A percentile compares a stretch with the other conserved stretches of the same genome.
Evolutionary conservation across 805 yeast species (phyloP).

Genomic region (Candida alai): DNA sequence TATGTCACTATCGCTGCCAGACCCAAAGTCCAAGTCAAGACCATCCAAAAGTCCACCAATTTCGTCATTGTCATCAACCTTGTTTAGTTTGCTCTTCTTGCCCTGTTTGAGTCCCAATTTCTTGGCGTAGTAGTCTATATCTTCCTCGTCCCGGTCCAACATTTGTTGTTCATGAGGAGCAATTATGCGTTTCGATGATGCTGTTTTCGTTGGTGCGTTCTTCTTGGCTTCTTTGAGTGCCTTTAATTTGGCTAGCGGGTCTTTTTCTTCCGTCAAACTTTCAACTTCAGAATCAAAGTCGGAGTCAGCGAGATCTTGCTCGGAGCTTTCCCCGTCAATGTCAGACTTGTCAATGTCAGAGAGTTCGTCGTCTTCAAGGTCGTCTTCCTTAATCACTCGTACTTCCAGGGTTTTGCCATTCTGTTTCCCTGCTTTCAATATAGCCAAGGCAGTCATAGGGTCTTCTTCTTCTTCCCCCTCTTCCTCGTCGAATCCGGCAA

Average conservation of each 20-base stretch:
- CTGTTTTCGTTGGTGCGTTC: slow-evolving; percentile 10
- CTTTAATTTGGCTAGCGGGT: slow-evolving; percentile 25
- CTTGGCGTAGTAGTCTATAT: slow-evolving; percentile 78
- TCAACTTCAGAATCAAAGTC: slow-evolving; percentile 13
- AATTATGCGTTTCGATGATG: slow-evolving; percentile 7
- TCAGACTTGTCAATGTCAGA: slow-evolving; percentile 8
- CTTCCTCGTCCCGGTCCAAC: slow-evolving; percentile 64
- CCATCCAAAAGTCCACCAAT: slow-evolving; percentile 84
- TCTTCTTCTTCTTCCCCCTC: slow-evolving; percentile 15
- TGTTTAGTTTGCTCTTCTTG: slow-evolving; percentile 42
- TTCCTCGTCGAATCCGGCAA: slow-evolving; percentile 11
- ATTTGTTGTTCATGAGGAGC: slow-evolving; percentile 46
- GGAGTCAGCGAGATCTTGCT: slow-evolving; percentile 12
- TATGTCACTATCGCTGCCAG: slow-evolving; percentile 16
- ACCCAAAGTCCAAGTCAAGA: slow-evolving; percentile 46
- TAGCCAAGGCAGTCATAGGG: slow-evolving; percentile 15
- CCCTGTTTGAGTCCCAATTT: slow-evolving; percentile 67
- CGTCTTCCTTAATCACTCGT: slow-evolving; percentile 29
- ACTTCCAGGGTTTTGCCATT: slow-evolving; percentile 13
- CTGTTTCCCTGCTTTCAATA: slow-evolving; percentile 12
- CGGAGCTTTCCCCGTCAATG: slow-evolving; percentile 16
- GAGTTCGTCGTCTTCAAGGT: slow-evolving; percentile 21
- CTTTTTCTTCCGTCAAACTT: slow-evolving; percentile 14
- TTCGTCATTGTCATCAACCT: slow-evolving; percentile 64
- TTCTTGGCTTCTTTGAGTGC: slow-evolving; percentile 14